Evolutionary conservation across 768 basidiomycete genomes (phyloP).

Genomic region (Suillus subluteus): DNA sequence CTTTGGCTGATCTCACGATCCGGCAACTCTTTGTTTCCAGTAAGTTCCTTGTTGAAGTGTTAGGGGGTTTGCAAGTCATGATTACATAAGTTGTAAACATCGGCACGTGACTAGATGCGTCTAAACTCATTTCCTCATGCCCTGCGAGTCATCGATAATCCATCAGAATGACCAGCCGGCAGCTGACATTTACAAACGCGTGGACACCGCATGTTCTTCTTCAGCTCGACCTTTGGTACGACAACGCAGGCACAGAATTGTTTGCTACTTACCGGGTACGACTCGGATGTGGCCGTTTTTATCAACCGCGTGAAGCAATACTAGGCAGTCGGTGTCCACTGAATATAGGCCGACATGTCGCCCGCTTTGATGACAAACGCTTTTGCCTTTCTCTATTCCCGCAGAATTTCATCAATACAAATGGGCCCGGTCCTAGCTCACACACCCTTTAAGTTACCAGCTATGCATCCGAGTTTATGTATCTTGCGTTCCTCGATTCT

Average conservation of each 20-base stretch:
- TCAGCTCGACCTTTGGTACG: too few species aligned
- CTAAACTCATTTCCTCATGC: too few species aligned
- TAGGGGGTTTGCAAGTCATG: neutral
- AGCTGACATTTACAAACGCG: too few species aligned
- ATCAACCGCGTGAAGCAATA: neutral
- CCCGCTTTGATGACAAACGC: neutral
- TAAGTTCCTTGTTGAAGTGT: neutral
- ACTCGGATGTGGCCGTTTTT: too few species aligned
- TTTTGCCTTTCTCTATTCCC: neutral
- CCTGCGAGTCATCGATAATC: too few species aligned
- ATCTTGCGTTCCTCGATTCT: neutral
- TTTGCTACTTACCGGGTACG: too few species aligned
- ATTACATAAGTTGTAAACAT: conserved; percentile 3
- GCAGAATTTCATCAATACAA: neutral
- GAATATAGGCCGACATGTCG: too few species aligned
- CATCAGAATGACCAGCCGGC: too few species aligned
- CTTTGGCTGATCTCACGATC: neutral
- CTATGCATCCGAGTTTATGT: neutral
- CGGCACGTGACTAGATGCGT: neutral
- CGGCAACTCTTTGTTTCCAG: too few species aligned
- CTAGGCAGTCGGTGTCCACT: neutral
- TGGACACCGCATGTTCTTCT: too few species aligned
- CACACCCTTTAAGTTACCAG: neutral
- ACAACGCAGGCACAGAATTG: too few species aligned
- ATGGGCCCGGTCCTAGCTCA: neutral